Evolutionary conservation across 2,329 filamentous ascomycete genomes (phyloP).

Genomic region (Penicillium sp.): DNA sequence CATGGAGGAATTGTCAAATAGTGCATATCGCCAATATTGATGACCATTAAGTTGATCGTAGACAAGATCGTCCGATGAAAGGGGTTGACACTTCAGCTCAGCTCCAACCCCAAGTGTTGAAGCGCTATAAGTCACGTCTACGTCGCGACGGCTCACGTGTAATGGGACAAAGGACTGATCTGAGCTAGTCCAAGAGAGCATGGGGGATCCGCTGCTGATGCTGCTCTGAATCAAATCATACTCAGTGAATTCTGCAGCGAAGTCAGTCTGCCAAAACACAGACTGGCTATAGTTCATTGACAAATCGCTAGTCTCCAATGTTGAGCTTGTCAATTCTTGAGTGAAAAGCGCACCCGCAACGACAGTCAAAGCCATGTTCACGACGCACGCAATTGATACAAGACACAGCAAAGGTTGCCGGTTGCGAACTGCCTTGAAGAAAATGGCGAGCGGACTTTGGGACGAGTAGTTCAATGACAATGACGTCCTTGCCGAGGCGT

Average conservation of each 20-base stretch:
- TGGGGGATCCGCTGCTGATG: constrained; percentile 34
- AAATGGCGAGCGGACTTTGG: constrained; percentile 33
- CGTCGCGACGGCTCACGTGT: constrained; percentile 20
- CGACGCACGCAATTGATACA: constrained; percentile 33
- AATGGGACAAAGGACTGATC: constrained; percentile 35
- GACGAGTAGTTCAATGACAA: constrained; percentile 37
- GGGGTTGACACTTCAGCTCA: constrained; percentile 24
- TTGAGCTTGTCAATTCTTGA: constrained; percentile 31
- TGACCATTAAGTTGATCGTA: constrained; percentile 12
- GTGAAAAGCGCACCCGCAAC: constrained; percentile 38
- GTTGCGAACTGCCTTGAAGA: constrained; percentile 31
- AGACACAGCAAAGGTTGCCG: constrained; percentile 30
- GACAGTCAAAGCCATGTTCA: constrained; percentile 33
- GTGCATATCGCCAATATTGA: constrained; percentile 29
- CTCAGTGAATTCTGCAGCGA: constrained; percentile 36
- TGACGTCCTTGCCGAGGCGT: constrained; percentile 26
- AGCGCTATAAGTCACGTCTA: constrained; percentile 29
- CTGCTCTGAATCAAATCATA: constrained; percentile 39
- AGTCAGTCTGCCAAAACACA: constrained; percentile 31
- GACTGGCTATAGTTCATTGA: constrained; percentile 34
- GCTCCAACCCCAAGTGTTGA: constrained; percentile 32
- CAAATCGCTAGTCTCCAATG: constrained; percentile 24
- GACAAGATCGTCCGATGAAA: constrained; percentile 21
- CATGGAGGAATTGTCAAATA: constrained; percentile 25
- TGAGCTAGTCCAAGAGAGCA: constrained; percentile 35